A percentile compares a stretch with the other conserved stretches of the same genome.
These are phyloP conservation scores for Trichopus zeylanicus DNA, from an alignment of 116 monocot genomes.

Conservation along the genomic window DNA sequence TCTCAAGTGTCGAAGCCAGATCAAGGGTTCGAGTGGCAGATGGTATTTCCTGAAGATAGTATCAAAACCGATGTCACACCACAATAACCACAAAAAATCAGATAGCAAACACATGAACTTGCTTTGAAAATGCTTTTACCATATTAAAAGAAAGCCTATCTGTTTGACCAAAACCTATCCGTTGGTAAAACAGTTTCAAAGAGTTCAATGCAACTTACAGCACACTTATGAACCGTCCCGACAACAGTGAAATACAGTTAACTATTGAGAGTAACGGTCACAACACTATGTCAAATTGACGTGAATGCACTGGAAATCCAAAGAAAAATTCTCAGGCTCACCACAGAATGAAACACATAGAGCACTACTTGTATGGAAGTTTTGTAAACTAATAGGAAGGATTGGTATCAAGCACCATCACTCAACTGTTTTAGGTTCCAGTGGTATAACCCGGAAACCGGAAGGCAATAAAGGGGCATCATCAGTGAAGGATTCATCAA, in stretches of 20 bases:
- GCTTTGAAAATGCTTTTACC: no score
- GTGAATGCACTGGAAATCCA: no score
- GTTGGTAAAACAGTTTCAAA: no score
- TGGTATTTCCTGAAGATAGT: slow-evolving; percentile 36
- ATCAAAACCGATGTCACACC: background rate
- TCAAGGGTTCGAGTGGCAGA: slow-evolving; percentile 67
- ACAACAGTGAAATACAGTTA: no score
- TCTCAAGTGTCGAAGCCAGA: slow-evolving; percentile 78
- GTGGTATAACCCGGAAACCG: slow-evolving; percentile 88
- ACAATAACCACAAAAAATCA: background rate
- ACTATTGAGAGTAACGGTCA: no score
- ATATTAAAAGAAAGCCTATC: no score
- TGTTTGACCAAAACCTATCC: no score
- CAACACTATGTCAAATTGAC: no score
- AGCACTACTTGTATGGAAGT: no score
- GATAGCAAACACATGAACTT: background rate
- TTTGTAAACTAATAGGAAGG: background rate
- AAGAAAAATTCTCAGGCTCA: no score
- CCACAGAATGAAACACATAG: background rate
- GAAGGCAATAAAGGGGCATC: slow-evolving; percentile 82
- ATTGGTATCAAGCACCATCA: background rate
- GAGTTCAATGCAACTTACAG: no score
- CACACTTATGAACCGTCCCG: no score
- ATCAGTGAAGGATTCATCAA: slow-evolving; percentile 84
- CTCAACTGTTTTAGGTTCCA: slow-evolving; percentile 71